Evolutionary conservation across 202 grass and related monocot genomes (phyloP), one percentile per base, ranked within the genome.

Genomic region (Schoenoplectus triqueter): DNA sequence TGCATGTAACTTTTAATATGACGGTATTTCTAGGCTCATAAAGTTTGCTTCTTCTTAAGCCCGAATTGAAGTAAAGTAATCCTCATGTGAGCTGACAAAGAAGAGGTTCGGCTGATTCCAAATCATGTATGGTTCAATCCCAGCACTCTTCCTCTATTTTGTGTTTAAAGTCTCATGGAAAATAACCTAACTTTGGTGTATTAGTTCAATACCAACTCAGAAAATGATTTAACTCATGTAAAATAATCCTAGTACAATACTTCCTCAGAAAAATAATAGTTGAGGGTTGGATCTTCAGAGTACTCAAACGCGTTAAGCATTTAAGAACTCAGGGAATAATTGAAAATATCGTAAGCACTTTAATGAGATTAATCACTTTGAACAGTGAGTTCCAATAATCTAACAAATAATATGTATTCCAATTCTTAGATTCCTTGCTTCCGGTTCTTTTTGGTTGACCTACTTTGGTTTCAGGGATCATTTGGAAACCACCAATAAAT

Each of bases 91-190:
- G 15, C 45, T 67, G 40, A 68, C 1, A 14, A 44, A 7, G 10
- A 41, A 15, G 31, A 68, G 63, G 31, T 68, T 68, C 65, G 2
- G 45, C n/a, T 49, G 69, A 50, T 20, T 44, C n/a, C 69, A 73
- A 19, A 73, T 73, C 44, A 73, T 47, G 45, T 19, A 73, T 10
- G 69, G 45, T 73, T 22, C 17, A 19, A 73, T 70, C 67, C 40
- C 46, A 46, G 42, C n/a, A 8, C 13, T 15, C 13, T 70, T 70
- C 15, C 68, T 71, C 6, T 47, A 71, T 48, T 18, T 6, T 15
- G 68, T 68, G 68, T 19, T 71, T 18, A 71, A 6, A 41, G 67
- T n/a, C 39, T 69, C 4, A 41, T 11, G 10, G 2, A 66, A 39
- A 47, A 47, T 47, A 47, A 47, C 5, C 45, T 47, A 3, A 47